These are phyloP conservation scores for Papiliotrema laurentii DNA, from an alignment of 1,284 basidiomycete species.

Conservation along the genomic window DNA sequence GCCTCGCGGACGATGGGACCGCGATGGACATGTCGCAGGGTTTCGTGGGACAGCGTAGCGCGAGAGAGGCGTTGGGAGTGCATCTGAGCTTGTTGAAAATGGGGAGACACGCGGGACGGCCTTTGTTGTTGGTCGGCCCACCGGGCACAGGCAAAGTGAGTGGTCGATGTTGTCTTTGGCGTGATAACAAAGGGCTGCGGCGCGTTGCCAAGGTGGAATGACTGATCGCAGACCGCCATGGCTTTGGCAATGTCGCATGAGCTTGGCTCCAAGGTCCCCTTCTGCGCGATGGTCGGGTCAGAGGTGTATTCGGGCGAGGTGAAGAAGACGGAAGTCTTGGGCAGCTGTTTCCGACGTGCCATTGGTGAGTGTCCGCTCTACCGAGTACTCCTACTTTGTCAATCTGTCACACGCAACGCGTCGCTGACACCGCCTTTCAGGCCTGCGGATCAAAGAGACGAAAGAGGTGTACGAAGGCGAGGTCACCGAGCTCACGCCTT, in stretches of 20 bases:
- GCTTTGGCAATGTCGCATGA: conserved; percentile 92
- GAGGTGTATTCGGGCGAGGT: conserved; percentile 97
- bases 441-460: conserved; percentile 93
- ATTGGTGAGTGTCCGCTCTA: conserved; percentile 80
- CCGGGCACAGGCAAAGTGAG: conserved; percentile 48
- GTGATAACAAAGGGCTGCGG: background rate
- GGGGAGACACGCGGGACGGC: conserved; percentile 44
- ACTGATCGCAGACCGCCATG: conserved; percentile 72
- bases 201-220: background rate
- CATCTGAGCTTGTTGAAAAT: conserved; percentile 42
- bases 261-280: conserved; percentile 89
- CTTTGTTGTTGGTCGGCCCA: conserved; percentile 46
- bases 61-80: conserved; percentile 66
- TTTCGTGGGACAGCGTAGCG: conserved; percentile 84
- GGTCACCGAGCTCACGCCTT: conserved; percentile 92
- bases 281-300: conserved; percentile 96
- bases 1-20: conserved; percentile 77
- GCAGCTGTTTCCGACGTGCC: conserved; percentile 88
- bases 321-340: conserved; percentile 98
- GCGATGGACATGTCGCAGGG: conserved; percentile 72
- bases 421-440: conserved; percentile 48
- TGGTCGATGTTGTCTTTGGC: background rate
- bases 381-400: no score
- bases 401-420: background rate
- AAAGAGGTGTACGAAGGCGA: conserved; percentile 99